These are phyloP conservation scores for Lentinula boryana DNA, from an alignment of 768 basidiomycete species.

Conservation along the genomic window DNA sequence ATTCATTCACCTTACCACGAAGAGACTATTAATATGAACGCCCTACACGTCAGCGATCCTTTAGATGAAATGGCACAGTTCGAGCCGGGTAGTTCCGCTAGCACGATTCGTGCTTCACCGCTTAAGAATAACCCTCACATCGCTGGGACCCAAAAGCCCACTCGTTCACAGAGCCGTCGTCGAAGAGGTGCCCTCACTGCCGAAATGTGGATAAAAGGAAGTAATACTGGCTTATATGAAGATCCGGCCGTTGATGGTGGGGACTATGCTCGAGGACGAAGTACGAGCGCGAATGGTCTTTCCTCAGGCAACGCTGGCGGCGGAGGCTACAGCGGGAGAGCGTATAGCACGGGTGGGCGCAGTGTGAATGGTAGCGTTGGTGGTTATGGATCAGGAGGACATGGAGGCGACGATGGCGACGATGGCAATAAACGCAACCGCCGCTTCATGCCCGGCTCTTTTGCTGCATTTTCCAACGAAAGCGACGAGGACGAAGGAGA, in stretches of 20 bases:
- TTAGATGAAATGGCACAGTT: conserved; percentile 11
- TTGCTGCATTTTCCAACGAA: conserved; percentile 25
- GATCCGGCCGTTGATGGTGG: not conserved
- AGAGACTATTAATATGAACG: not conserved
- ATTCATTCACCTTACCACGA: not conserved
- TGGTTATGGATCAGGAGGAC: conserved; percentile 17
- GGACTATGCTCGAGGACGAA: conserved; percentile 15
- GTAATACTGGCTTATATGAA: not conserved
- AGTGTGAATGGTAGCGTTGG: conserved; percentile 6
- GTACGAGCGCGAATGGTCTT: not conserved
- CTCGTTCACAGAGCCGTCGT: not conserved
- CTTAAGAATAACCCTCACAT: not conserved
- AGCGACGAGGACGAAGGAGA: conserved; percentile 33
- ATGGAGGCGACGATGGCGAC: conserved; percentile 33
- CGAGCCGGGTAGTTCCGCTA: conserved; percentile 29
- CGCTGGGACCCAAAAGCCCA: not conserved
- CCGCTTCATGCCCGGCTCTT: conserved; percentile 7
- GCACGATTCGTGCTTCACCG: conserved; percentile 15
- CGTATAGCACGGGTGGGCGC: conserved; percentile 3
- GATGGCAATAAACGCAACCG: conserved; percentile 18
- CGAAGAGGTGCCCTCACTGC: not conserved
- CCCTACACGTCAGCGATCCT: not conserved
- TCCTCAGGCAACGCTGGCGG: conserved; percentile 16
- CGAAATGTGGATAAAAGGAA: conserved; percentile 4
- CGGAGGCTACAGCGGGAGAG: conserved; percentile 11